These are phyloP conservation scores for Chrysanthemum lavandulifolium DNA, from an alignment of 129 eudicot species.

Conservation along the genomic window DNA sequence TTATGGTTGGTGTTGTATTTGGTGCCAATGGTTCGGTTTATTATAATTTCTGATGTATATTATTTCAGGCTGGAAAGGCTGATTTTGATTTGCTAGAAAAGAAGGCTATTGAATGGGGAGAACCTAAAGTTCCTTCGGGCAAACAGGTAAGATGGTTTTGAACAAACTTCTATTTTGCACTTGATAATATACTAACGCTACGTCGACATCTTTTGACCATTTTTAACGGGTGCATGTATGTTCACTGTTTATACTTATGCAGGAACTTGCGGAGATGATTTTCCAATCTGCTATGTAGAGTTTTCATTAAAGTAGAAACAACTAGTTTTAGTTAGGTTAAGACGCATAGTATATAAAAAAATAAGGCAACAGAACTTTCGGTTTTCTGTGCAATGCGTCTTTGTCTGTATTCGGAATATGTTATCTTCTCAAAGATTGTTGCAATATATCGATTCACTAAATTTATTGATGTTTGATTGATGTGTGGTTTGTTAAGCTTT, in stretches of 20 bases:
- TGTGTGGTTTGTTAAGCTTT: neutral
- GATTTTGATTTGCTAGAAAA: constrained; percentile 85
- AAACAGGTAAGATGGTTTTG: constrained; percentile 58
- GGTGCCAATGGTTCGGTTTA: neutral
- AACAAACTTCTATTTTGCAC: too few species aligned
- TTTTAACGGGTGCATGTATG: neutral
- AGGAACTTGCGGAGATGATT: constrained; percentile 98
- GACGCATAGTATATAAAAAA: constrained; percentile 10
- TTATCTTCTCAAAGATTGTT: constrained; percentile 17
- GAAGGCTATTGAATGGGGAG: constrained; percentile 93
- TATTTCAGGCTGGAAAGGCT: constrained; percentile 80
- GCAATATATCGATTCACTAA: neutral
- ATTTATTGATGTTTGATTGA: neutral
- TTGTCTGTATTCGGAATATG: neutral
- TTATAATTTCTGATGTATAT: neutral
- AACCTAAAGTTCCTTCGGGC: constrained; percentile 85
- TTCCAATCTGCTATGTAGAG: constrained; percentile 77
- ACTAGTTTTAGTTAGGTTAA: constrained; percentile 17
- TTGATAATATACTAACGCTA: too few species aligned
- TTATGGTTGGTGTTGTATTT: neutral
- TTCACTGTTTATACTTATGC: constrained; percentile 30
- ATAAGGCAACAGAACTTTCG: constrained; percentile 15
- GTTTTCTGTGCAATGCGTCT: constrained; percentile 13
- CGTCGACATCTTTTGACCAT: neutral
- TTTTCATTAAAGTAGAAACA: constrained; percentile 14